Base-by-base conservation (phyloP, 805 yeast genomes). In the Komagataella phaffii region DNA sequence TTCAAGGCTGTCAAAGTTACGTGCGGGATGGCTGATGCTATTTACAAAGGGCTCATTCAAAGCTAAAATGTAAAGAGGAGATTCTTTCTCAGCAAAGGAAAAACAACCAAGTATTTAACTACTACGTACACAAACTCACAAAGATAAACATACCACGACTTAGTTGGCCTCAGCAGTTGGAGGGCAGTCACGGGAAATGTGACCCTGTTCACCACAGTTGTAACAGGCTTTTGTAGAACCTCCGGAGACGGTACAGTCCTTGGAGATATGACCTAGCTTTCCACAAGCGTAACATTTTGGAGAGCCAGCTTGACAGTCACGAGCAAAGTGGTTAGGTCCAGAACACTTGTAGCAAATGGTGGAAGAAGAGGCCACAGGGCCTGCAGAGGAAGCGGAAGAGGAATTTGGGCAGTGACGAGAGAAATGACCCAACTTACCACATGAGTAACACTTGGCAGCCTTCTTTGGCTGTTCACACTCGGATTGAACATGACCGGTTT, bases 211-310 rank as follows among this genome's bases (percentile, higher is more conserved):
- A 61, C 85, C 84, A 71, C 89, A 83, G 67, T 73, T 77, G 79
- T 82, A 83, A 71, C 89, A 83, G 55, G 82, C 74, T 67, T 80
- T 81, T 57, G 75, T 67, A 55, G 67, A 56, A 56, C 77, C 81
- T 55, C 76, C 75, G 50, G 81, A 63, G 53, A 77, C 75, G 50
- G 79, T 69, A 71, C 96, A 88, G 58, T 85, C 95, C 69, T 81
- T 86, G 56, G 93, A 81, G 61, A 88, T 81, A 74, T 90, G 97
- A 53, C 96, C 96, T 56, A 79, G 73, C 69, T 83, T 81, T 60
- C 96, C 96, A 71, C 97, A 89, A 56, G 90, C 85, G 77, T 88
- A 90, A 72, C 97, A 89, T 71, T 87, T 87, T 65, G 81, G 76
- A 52, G 69, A 71, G 58, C 75, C 77, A 53, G 80, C 77, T 67